Conservation (phyloP, 257 asterid species). For the Penstemon newberryi region DNA sequence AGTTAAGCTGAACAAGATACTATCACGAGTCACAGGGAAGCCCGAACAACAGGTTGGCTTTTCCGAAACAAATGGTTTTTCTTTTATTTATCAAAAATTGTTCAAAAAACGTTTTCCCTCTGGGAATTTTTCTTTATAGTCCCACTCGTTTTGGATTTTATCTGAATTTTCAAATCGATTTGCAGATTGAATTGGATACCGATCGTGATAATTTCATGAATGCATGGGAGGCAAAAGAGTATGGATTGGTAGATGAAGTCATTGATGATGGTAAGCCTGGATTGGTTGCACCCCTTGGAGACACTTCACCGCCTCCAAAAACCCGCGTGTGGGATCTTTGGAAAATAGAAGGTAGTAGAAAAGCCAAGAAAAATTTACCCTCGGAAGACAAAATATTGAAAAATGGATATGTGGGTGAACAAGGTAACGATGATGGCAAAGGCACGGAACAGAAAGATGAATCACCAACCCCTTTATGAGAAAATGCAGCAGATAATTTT, state of each 20-base stretch:
- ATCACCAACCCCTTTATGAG: slow-evolving; percentile 45
- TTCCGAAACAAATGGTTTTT: slow-evolving; percentile 8
- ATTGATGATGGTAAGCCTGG: slow-evolving; percentile 96
- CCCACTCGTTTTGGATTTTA: background rate
- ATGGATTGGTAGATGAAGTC: slow-evolving; percentile 83
- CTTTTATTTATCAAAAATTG: slow-evolving; percentile 1
- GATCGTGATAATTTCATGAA: slow-evolving; percentile 85
- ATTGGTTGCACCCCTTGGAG: slow-evolving; percentile 78
- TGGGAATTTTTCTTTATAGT: background rate
- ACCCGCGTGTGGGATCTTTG: slow-evolving; percentile 66
- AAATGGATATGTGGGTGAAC: slow-evolving; percentile 38
- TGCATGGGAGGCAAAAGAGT: slow-evolving; percentile 95
- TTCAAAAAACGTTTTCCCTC: background rate
- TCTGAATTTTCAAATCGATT: slow-evolving; percentile 3
- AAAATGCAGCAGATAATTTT: slow-evolving; percentile 7
- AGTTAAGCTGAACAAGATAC: slow-evolving; percentile 78
- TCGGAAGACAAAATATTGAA: slow-evolving; percentile 59
- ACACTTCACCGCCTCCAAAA: slow-evolving; percentile 68
- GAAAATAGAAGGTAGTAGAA: slow-evolving; percentile 63
- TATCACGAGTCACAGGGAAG: slow-evolving; percentile 82
- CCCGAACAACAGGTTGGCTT: slow-evolving; percentile 70
- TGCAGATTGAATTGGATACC: slow-evolving; percentile 73
- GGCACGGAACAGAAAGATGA: slow-evolving; percentile 51
- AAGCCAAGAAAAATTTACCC: slow-evolving; percentile 64
- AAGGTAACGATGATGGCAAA: slow-evolving; percentile 37